These are phyloP conservation scores for Zygoascus ofunaensis DNA, from an alignment of 805 yeast genomes.

Conservation along the genomic window DNA sequence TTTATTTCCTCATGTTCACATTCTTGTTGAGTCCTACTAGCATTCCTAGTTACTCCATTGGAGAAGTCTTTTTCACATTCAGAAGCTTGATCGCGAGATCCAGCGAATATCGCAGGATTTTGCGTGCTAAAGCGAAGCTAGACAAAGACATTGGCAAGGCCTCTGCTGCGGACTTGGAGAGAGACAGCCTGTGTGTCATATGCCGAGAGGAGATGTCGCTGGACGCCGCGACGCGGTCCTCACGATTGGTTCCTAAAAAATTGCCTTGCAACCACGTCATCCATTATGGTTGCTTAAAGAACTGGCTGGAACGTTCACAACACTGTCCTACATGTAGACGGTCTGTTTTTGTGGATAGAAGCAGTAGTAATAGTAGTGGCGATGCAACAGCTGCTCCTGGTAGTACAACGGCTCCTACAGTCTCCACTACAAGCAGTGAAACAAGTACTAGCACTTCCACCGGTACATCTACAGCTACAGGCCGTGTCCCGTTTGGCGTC, in stretches of 20 bases:
- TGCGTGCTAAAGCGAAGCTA: slow-evolving; percentile 43
- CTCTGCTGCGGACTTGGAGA: slow-evolving; percentile 46
- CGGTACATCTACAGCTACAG: neutral
- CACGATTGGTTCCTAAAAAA: slow-evolving; percentile 57
- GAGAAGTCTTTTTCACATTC: slow-evolving; percentile 38
- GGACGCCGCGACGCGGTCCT: slow-evolving; percentile 25
- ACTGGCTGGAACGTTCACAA: slow-evolving; percentile 88
- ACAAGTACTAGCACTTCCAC: too few relatives aligned
- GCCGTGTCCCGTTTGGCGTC: neutral
- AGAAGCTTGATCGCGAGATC: slow-evolving; percentile 23
- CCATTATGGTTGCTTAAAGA: slow-evolving; percentile 81
- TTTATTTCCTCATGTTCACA: slow-evolving; percentile 40
- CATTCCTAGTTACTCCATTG: slow-evolving; percentile 40
- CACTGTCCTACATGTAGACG: slow-evolving; percentile 89
- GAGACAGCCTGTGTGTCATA: slow-evolving; percentile 66
- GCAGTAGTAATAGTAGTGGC: neutral
- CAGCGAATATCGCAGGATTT: slow-evolving; percentile 23
- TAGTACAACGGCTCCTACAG: neutral
- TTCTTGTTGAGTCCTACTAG: slow-evolving; percentile 38
- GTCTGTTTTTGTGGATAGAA: slow-evolving; percentile 9
- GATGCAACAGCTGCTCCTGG: neutral
- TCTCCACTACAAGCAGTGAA: neutral
- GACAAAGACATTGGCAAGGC: slow-evolving; percentile 59
- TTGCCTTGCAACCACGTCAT: slow-evolving; percentile 79
- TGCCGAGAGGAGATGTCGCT: slow-evolving; percentile 84